phyloP scores from a whole-genome alignment of 2,329 filamentous ascomycete genomes.

The Ceratocystis cubensis region DNA sequence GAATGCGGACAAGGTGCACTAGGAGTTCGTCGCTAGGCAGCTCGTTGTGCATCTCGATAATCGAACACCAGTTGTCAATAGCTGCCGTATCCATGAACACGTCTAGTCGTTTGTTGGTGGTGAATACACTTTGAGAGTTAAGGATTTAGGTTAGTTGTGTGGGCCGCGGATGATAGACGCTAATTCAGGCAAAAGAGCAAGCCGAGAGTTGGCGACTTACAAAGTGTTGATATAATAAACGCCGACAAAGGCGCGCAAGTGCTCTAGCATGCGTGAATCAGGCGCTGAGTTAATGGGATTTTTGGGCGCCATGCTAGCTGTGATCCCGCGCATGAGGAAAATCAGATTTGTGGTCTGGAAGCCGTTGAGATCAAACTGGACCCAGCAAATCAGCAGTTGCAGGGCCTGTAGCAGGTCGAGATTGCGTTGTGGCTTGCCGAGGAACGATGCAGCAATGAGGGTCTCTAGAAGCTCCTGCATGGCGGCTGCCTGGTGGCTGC shows the following conservation, averaged over 20 bases:
- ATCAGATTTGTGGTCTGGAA: constrained; percentile 39
- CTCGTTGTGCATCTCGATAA: constrained; percentile 34
- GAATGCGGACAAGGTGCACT: constrained; percentile 35
- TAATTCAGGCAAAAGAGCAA: neutral
- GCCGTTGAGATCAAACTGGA: constrained; percentile 31
- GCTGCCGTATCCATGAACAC: constrained; percentile 36
- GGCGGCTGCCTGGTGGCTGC: constrained; percentile 33
- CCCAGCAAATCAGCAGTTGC: constrained; percentile 36
- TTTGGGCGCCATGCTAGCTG: constrained; percentile 25
- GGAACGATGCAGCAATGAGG: constrained; percentile 31
- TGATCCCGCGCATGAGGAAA: constrained; percentile 31
- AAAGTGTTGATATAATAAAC: constrained; percentile 40
- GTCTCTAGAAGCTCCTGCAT: constrained; percentile 35
- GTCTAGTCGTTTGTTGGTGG: constrained; percentile 37
- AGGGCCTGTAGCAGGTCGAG: constrained; percentile 38
- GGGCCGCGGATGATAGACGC: neutral
- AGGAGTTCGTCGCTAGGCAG: constrained; percentile 35
- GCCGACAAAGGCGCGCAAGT: constrained; percentile 37
- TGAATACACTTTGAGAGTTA: constrained; percentile 29
- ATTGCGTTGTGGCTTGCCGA: constrained; percentile 33
- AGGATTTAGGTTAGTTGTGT: constrained; percentile 3
- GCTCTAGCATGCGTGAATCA: constrained; percentile 29
- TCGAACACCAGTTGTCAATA: constrained; percentile 33
- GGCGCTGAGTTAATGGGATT: constrained; percentile 22
- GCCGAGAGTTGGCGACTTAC: constrained; percentile 27